Evolutionary conservation across 2,329 filamentous ascomycete species (phyloP).

Genomic region (Exophiala sp.): DNA sequence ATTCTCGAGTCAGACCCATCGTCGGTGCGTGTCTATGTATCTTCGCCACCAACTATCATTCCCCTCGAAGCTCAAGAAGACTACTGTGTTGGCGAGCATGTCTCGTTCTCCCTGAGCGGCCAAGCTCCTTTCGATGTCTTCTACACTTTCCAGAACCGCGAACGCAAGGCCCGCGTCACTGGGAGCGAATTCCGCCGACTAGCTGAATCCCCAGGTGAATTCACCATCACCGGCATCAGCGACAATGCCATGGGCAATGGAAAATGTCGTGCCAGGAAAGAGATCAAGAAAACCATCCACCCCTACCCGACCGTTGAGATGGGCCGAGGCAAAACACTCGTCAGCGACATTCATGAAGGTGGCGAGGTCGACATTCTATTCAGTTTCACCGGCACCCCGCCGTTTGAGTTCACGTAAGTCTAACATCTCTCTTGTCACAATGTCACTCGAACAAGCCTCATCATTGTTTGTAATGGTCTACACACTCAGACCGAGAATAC

Average conservation of each 20-base stretch:
- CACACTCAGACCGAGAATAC: too few species aligned
- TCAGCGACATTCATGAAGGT: conserved; percentile 93
- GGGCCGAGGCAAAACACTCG: conserved; percentile 71
- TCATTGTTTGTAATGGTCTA: too few species aligned
- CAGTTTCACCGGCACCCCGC: conserved; percentile 89
- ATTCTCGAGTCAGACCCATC: conserved; percentile 65
- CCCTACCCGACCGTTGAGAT: conserved; percentile 87
- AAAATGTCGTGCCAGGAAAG: conserved; percentile 73
- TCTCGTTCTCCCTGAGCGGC: conserved; percentile 85
- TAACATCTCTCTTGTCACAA: neutral
- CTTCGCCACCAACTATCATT: conserved; percentile 85
- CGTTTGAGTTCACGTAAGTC: conserved; percentile 82
- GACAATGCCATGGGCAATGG: conserved; percentile 61
- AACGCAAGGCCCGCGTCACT: conserved; percentile 67
- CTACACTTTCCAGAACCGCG: conserved; percentile 77
- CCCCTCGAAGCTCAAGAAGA: conserved; percentile 76
- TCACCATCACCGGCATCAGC: conserved; percentile 77
- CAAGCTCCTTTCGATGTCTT: conserved; percentile 87
- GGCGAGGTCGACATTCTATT: conserved; percentile 90
- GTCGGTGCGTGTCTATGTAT: conserved; percentile 83
- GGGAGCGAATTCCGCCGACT: conserved; percentile 73
- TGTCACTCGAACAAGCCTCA: too few species aligned
- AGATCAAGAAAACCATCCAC: conserved; percentile 78
- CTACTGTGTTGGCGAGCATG: conserved; percentile 92
- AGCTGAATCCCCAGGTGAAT: conserved; percentile 82